Evolutionary conservation across 2,329 filamentous ascomycete species (phyloP).

Genomic region (Chaetomiaceae sp.): DNA sequence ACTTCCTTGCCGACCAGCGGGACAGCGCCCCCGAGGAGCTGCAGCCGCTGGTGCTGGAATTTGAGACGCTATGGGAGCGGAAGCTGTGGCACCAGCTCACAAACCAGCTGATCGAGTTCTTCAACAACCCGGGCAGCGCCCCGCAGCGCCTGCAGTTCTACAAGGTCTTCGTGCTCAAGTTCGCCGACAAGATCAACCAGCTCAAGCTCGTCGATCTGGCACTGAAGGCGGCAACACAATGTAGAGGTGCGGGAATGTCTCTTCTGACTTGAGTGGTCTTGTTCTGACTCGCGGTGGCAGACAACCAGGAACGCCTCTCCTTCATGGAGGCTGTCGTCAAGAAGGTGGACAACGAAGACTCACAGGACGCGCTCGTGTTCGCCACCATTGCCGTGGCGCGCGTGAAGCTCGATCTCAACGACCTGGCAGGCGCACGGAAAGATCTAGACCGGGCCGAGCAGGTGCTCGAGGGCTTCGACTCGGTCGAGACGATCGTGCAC

Average conservation of each 20-base stretch:
- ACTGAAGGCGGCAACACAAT: conserved; percentile 79
- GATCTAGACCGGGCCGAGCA: conserved; percentile 82
- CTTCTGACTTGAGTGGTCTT: background rate
- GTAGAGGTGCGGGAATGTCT: conserved; percentile 54
- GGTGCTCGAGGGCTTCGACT: conserved; percentile 86
- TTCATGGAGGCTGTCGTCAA: conserved; percentile 80
- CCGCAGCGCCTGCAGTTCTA: conserved; percentile 84
- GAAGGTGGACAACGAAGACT: conserved; percentile 86
- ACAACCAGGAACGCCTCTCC: conserved; percentile 75
- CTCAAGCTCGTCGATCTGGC: conserved; percentile 91
- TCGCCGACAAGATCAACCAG: conserved; percentile 98
- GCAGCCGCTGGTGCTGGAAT: conserved; percentile 79
- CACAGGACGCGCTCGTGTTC: conserved; percentile 93
- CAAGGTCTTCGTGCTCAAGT: conserved; percentile 90
- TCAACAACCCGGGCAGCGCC: conserved; percentile 72
- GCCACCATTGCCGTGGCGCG: conserved; percentile 84
- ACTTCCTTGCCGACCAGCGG: conserved; percentile 87
- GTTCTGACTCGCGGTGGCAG: conserved; percentile 41
- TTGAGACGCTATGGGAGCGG: conserved; percentile 96
- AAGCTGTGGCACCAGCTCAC: conserved; percentile 99
- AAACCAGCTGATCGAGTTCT: conserved; percentile 80
- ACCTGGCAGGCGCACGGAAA: conserved; percentile 76
- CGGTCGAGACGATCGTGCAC: conserved; percentile 91
- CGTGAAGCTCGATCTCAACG: conserved; percentile 73
- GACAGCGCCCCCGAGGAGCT: conserved; percentile 82